phyloP scores from a whole-genome alignment of 208 protist genomes.

The Leishmania mexicana region DNA sequence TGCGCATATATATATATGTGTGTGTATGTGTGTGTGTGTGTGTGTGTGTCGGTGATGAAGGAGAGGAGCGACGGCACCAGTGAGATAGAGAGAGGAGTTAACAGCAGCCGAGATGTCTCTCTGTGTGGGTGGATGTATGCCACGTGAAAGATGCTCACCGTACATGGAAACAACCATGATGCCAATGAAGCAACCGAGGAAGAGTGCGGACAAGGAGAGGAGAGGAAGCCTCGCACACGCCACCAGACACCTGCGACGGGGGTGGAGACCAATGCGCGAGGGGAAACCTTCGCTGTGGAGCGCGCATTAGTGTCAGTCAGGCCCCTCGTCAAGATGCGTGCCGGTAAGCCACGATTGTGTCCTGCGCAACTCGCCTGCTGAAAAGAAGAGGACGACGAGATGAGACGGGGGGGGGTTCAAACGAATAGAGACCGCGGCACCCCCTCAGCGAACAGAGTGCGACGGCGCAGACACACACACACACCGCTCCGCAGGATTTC shows the following conservation, averaged over 20 bases:
- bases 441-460: background rate
- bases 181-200: background rate
- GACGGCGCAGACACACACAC: background rate
- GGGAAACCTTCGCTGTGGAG: background rate
- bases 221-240: background rate
- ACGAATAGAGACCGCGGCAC: background rate
- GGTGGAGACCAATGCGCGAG: background rate
- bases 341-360: background rate
- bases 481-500: background rate
- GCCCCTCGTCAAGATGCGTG: background rate
- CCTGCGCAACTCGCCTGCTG: background rate
- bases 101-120: background rate
- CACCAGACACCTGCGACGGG: background rate
- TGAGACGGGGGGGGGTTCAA: background rate
- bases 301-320: background rate
- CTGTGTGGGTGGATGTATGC: background rate
- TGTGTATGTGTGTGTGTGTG: too few relatives aligned
- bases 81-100: background rate
- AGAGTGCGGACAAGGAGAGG: background rate
- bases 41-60: too few relatives aligned
- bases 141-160: background rate
- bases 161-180: background rate
- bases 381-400: background rate
- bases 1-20: too few relatives aligned
- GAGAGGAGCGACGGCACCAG: background rate